phyloP scores from a whole-genome alignment of 1,284 basidiomycete species.

The Malassezia restricta region DNA sequence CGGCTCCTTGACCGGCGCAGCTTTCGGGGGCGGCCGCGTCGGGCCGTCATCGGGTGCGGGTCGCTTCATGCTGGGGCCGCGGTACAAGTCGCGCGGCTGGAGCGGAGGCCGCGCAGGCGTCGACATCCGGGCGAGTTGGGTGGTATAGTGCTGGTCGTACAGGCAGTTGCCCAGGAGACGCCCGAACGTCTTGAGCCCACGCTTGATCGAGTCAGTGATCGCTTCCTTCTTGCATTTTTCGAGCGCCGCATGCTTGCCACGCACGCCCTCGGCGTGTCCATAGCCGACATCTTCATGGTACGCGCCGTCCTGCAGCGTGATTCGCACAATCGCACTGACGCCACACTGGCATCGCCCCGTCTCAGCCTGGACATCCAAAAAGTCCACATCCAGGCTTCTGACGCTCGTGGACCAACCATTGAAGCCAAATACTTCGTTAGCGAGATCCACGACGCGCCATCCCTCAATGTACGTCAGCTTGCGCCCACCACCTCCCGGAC shows the following conservation, averaged over 20 bases:
- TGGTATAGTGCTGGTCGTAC: slow-evolving; percentile 79
- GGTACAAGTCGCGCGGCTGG: slow-evolving; percentile 8
- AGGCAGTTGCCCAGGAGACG: slow-evolving; percentile 88
- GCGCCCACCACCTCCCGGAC: slow-evolving; percentile 54
- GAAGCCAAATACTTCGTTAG: slow-evolving; percentile 96
- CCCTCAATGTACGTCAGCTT: slow-evolving; percentile 93
- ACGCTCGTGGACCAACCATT: slow-evolving; percentile 91
- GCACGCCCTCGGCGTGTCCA: slow-evolving; percentile 71
- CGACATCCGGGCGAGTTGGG: slow-evolving; percentile 74
- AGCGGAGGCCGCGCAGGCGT: slow-evolving; percentile 47
- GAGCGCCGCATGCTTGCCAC: slow-evolving; percentile 69
- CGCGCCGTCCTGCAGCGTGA: slow-evolving; percentile 75
- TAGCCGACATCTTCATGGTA: slow-evolving; percentile 73
- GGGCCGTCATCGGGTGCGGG: neutral
- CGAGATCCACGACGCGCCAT: slow-evolving; percentile 63
- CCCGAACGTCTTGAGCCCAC: slow-evolving; percentile 79
- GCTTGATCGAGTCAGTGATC: slow-evolving; percentile 84
- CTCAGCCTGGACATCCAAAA: slow-evolving; percentile 51
- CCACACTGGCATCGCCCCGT: slow-evolving; percentile 59
- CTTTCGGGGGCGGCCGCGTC: neutral
- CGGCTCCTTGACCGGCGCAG: neutral
- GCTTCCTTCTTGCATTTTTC: slow-evolving; percentile 99
- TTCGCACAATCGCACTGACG: slow-evolving; percentile 69
- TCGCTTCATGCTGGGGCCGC: slow-evolving; percentile 1
- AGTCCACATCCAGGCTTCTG: slow-evolving; percentile 61